Conservation (phyloP, 768 basidiomycete species). For the Dentipellis fragilis region DNA sequence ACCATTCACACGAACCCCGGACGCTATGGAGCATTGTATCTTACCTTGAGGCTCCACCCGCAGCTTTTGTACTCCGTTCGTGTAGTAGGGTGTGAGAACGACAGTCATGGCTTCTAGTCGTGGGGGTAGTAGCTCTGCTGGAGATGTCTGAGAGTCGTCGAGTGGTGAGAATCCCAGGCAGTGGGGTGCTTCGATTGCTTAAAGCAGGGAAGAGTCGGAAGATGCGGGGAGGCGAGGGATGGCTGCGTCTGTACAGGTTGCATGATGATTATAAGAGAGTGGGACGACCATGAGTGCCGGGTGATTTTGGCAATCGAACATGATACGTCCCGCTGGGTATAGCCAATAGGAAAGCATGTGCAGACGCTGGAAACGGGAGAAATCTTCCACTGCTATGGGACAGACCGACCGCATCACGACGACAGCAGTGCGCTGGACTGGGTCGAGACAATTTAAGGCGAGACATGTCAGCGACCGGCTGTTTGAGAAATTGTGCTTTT, state of each 20-base stretch:
- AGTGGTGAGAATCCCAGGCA: background rate
- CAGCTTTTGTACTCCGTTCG: slow-evolving; percentile 61
- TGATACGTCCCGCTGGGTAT: no score
- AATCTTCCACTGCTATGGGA: no score
- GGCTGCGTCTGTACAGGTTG: background rate
- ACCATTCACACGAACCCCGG: background rate
- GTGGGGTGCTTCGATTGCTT: background rate
- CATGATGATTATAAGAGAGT: background rate
- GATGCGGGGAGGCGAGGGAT: background rate
- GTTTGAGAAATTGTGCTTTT: no score
- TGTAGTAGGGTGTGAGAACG: slow-evolving; percentile 61
- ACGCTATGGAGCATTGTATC: slow-evolving; percentile 19
- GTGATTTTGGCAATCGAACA: background rate
- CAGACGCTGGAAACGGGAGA: no score
- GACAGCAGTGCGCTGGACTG: no score
- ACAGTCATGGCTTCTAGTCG: slow-evolving; percentile 20
- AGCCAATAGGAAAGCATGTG: no score
- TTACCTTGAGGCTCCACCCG: slow-evolving; percentile 48
- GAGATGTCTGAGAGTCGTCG: background rate
- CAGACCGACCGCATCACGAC: no score
- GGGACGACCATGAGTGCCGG: background rate
- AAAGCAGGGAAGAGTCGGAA: background rate
- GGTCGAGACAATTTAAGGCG: no score
- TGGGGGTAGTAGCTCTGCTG: background rate
- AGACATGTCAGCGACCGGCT: no score